These are phyloP conservation scores for Priceomyces haplophilus DNA, from an alignment of 805 yeast species.

Conservation along the genomic window DNA sequence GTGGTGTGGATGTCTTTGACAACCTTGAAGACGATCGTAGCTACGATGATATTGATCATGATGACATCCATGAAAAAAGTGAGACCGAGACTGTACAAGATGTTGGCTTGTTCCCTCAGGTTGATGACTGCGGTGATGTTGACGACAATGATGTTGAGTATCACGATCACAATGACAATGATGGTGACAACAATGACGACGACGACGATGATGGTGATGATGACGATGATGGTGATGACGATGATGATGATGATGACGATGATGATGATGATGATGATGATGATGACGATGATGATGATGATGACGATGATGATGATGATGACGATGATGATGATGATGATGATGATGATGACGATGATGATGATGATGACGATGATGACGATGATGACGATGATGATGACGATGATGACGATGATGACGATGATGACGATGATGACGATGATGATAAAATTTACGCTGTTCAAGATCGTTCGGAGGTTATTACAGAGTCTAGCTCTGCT, in stretches of 20 bases:
- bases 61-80: neutral
- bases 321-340: constrained; percentile 12
- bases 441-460: constrained; percentile 8
- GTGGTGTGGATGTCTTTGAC: too few relatives aligned
- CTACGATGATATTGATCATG: constrained; percentile 10
- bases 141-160: neutral
- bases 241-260: constrained; percentile 6
- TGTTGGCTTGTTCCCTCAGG: too few relatives aligned
- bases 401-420: constrained; percentile 25
- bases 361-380: constrained; percentile 9
- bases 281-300: constrained; percentile 15
- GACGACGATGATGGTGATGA: constrained; percentile 14
- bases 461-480: neutral
- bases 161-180: neutral
- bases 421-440: constrained; percentile 12
- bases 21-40: constrained; percentile 6
- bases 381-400: constrained; percentile 26
- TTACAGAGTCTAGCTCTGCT: constrained; percentile 8
- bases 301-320: constrained; percentile 14
- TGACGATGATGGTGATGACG: constrained; percentile 16
- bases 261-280: constrained; percentile 14
- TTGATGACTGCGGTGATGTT: neutral
- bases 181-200: constrained; percentile 6
- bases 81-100: neutral
- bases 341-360: constrained; percentile 15